Conservation (phyloP, 331 rosid genomes). For the Prunus yedoensis region DNA sequence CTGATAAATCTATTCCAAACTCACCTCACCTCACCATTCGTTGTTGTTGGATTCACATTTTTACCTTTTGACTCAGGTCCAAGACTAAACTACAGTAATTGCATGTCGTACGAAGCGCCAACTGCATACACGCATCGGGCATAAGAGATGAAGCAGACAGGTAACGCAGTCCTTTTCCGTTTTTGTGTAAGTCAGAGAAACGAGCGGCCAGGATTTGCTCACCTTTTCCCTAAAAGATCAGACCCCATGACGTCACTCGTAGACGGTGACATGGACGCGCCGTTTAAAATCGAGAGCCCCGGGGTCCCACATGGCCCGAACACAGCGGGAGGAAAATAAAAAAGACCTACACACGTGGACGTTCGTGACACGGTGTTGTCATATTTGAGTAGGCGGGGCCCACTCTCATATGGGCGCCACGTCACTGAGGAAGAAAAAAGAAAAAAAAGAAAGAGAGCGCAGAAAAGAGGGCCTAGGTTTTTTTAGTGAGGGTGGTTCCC, state of each 20-base stretch:
- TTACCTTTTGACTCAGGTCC: no score
- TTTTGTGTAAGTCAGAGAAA: not conserved
- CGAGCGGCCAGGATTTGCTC: conserved; percentile 19
- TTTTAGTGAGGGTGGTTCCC: no score
- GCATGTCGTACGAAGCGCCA: not conserved
- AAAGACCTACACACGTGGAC: conserved; percentile 35
- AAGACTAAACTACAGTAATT: not conserved
- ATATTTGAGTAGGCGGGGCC: conserved; percentile 11
- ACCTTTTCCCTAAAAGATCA: conserved; percentile 23
- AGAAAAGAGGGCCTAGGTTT: no score
- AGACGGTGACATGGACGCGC: conserved; percentile 22
- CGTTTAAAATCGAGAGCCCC: conserved; percentile 8
- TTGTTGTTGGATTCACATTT: no score
- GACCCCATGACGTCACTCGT: conserved; percentile 12
- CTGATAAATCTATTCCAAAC: no score
- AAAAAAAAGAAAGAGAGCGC: not conserved
- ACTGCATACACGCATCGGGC: not conserved
- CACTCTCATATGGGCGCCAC: conserved; percentile 22
- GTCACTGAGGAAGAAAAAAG: conserved; percentile 8
- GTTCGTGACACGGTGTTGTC: conserved; percentile 21
- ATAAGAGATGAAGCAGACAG: not conserved
- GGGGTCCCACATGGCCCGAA: conserved; percentile 25
- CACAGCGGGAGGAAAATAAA: conserved; percentile 30
- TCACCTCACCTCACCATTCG: no score
- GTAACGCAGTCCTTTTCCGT: not conserved